A percentile compares a stretch with the other conserved stretches of the same genome.
These are phyloP conservation scores for Trapa bicornis DNA, from an alignment of 345 rosid genomes.

Conservation along the genomic window DNA sequence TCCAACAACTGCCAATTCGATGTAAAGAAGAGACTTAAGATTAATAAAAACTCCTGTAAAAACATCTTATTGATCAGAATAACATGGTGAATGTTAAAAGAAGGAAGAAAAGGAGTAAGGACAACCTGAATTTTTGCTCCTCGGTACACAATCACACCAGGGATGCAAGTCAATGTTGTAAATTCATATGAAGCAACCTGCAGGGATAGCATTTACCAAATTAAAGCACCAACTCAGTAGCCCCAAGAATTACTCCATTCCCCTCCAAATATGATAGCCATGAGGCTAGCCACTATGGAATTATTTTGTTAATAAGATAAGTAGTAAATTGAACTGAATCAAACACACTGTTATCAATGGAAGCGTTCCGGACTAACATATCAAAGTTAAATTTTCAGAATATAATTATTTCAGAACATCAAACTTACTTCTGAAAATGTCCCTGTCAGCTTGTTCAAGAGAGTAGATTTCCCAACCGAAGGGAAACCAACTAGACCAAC, in stretches of 20 bases:
- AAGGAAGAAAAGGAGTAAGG: background rate
- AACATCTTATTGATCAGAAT: background rate
- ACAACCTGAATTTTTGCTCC: slow-evolving; percentile 97
- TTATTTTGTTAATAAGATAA: background rate
- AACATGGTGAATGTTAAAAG: background rate
- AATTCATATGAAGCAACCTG: slow-evolving; percentile 99
- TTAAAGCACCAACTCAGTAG: background rate
- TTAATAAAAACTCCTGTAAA: background rate
- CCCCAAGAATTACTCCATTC: background rate
- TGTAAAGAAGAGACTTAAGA: background rate
- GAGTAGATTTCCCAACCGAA: slow-evolving; percentile 97
- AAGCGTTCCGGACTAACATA: background rate
- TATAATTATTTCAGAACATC: background rate
- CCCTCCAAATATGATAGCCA: background rate
- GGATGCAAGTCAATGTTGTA: slow-evolving; percentile 94
- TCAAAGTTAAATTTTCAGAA: background rate
- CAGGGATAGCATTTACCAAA: background rate
- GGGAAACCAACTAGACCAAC: slow-evolving; percentile 97
- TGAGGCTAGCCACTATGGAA: background rate
- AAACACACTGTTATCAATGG: background rate
- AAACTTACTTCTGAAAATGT: slow-evolving; percentile 81
- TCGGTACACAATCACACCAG: slow-evolving; percentile 80
- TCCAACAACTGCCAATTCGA: slow-evolving; percentile 59
- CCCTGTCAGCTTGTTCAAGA: slow-evolving; percentile 82
- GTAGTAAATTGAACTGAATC: too few species aligned